Evolutionary conservation across 176 grass and related monocot genomes (phyloP), one percentile per base, ranked within the genome.

Genomic region (Stipa capillata): DNA sequence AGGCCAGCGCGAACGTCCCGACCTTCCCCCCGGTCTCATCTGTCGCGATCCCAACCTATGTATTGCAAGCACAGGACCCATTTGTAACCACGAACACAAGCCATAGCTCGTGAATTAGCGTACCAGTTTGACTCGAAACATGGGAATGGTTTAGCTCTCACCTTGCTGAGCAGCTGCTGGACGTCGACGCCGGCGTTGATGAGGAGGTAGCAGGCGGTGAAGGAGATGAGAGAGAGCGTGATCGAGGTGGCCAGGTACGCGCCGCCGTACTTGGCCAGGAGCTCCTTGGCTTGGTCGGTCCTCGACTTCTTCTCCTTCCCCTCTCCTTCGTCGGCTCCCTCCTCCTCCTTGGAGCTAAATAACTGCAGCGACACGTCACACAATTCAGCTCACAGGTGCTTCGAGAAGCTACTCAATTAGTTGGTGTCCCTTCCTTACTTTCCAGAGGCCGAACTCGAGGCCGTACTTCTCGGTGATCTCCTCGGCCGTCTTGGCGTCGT

Each of bases 171-270:
- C 36, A 99, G 86, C 18, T 87, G 76, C 64, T 88, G 92, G 39
- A 99, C 92, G 85, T 99, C 92, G 56, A 99, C 86, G 79, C 97
- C 90, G 14, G 90, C 92, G 84, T 82, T 89, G 77, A 98, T 40
- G 85, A 99, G 92, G 76, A 95, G 82, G 87, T 96, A 99, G 79
- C 90, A 99, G 36, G 94, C 81, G 69, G 88, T 53, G 86, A 95
- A 99, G 70, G 97, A 99, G 88, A 99, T 79, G 66, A 99, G 55
- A 12, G 97, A 96, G 58, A 99, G 92, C 16, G 90, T 85, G 82
- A 99, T 91, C 14, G 97, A 99, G 37, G 92, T 99, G 65, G 90
- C 96, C 79, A 99, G 66, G 76, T 97, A 97, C 58, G 94, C 94
- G 39, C 96, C 92, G 72, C 96, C 96, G 59, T 95, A 99, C 90